Percentiles rank a stretch among this genome's conserved stretches.
These are phyloP conservation scores for Berkeleyomyces rouxiae DNA, from an alignment of 2,329 filamentous ascomycete genomes.

Conservation along the genomic window DNA sequence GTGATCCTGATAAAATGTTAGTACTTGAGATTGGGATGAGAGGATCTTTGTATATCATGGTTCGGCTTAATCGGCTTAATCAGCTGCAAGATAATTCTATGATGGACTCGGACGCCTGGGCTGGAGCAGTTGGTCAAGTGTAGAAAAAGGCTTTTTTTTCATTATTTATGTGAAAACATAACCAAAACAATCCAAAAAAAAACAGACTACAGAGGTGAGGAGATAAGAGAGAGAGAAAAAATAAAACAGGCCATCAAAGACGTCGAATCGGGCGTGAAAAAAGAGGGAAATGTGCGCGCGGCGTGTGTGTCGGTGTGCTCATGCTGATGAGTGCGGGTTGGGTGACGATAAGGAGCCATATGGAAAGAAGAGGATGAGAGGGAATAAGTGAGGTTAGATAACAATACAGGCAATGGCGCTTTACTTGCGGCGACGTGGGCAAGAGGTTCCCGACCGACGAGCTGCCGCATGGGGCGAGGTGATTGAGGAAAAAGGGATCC, in stretches of 20 bases:
- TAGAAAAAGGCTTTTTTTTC: background rate
- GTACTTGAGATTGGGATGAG: no score
- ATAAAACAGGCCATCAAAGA: background rate
- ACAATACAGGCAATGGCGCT: background rate
- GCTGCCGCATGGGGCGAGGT: background rate
- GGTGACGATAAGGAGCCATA: background rate
- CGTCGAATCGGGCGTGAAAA: background rate
- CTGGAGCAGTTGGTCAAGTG: background rate
- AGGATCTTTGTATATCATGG: no score
- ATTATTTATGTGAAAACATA: background rate
- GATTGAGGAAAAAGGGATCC: background rate
- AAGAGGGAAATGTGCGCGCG: background rate
- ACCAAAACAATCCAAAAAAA: background rate
- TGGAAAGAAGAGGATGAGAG: background rate
- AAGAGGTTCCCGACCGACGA: background rate
- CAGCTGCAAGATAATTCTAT: background rate
- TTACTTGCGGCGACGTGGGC: background rate
- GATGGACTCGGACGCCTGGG: background rate
- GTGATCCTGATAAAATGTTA: background rate
- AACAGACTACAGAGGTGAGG: background rate
- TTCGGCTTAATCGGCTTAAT: no score
- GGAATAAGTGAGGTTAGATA: background rate
- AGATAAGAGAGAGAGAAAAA: background rate
- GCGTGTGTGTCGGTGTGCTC: background rate
- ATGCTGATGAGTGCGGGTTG: background rate